These are phyloP conservation scores for Elsinoe australis DNA, from an alignment of 2,329 filamentous ascomycete genomes.

Conservation along the genomic window DNA sequence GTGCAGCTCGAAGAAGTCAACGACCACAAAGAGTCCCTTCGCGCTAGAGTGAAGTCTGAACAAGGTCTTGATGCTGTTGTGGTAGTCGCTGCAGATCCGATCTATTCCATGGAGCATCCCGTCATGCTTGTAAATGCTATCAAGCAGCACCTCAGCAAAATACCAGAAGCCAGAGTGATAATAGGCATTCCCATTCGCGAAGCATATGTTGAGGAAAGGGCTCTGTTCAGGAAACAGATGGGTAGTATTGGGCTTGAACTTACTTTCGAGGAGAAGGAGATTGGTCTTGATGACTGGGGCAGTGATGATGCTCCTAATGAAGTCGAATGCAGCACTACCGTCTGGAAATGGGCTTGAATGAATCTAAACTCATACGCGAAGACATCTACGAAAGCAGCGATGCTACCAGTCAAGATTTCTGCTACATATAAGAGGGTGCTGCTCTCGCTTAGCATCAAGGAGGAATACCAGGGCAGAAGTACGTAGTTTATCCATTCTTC, in stretches of 20 bases:
- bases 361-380: too few species aligned
- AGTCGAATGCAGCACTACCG: constrained; percentile 63
- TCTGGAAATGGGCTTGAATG: constrained; percentile 49
- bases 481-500: too few species aligned
- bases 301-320: constrained; percentile 37
- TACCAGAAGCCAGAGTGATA: constrained; percentile 56
- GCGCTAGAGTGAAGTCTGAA: constrained; percentile 11
- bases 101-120: constrained; percentile 83
- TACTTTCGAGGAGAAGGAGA: constrained; percentile 54
- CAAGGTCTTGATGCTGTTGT: constrained; percentile 33
- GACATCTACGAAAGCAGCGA: too few species aligned
- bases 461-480: too few species aligned
- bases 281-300: constrained; percentile 67
- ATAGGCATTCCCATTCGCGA: constrained; percentile 77
- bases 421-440: too few species aligned
- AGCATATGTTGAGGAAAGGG: constrained; percentile 56
- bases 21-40: constrained; percentile 11
- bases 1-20: neutral
- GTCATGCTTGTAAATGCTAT: constrained; percentile 64
- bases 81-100: constrained; percentile 74
- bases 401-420: too few species aligned
- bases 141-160: constrained; percentile 54
- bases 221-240: constrained; percentile 58
- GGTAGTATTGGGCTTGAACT: constrained; percentile 43
- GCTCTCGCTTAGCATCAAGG: too few species aligned